These are phyloP conservation scores for Pseudodiploospora longispora DNA, from an alignment of 2,329 filamentous ascomycete genomes.

Conservation along the genomic window DNA sequence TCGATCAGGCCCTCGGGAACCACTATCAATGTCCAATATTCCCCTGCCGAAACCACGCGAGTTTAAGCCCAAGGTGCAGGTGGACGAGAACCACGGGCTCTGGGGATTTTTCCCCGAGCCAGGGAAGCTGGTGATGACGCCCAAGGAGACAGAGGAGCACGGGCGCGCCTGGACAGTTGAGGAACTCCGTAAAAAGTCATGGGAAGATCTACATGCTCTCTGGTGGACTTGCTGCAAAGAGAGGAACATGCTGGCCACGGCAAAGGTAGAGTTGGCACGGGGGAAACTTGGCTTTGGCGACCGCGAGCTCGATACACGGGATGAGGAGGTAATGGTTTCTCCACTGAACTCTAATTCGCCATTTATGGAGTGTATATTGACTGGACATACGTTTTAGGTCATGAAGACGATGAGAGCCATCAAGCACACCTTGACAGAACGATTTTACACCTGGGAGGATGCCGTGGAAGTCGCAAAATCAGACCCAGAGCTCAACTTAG, in stretches of 20 bases:
- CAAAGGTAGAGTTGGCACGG: slow-evolving; percentile 58
- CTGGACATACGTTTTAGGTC: slow-evolving; percentile 43
- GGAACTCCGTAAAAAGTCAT: slow-evolving; percentile 82
- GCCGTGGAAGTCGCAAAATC: slow-evolving; percentile 56
- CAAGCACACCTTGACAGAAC: slow-evolving; percentile 77
- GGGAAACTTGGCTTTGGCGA: slow-evolving; percentile 67
- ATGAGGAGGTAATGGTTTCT: slow-evolving; percentile 50
- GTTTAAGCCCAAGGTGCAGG: slow-evolving; percentile 48
- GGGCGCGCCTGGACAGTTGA: slow-evolving; percentile 78
- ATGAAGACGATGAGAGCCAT: slow-evolving; percentile 71
- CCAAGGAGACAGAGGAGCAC: slow-evolving; percentile 61
- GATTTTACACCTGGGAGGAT: slow-evolving; percentile 82
- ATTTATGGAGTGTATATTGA: neutral
- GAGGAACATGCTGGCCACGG: slow-evolving; percentile 80
- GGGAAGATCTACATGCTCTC: slow-evolving; percentile 83
- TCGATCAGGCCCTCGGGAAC: slow-evolving; percentile 65
- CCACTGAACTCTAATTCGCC: neutral
- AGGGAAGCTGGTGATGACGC: slow-evolving; percentile 60
- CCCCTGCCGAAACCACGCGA: slow-evolving; percentile 64
- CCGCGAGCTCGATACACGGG: slow-evolving; percentile 54
- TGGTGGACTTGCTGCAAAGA: slow-evolving; percentile 96
- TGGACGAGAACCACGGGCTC: slow-evolving; percentile 72
- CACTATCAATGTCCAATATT: slow-evolving; percentile 64
- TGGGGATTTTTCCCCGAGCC: slow-evolving; percentile 83
- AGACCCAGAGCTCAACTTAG: slow-evolving; percentile 59